Evolutionary conservation across 2,329 filamentous ascomycete species (phyloP), one percentile per base, ranked within the genome.

Genomic region (Teratosphaeria nubilosa): DNA sequence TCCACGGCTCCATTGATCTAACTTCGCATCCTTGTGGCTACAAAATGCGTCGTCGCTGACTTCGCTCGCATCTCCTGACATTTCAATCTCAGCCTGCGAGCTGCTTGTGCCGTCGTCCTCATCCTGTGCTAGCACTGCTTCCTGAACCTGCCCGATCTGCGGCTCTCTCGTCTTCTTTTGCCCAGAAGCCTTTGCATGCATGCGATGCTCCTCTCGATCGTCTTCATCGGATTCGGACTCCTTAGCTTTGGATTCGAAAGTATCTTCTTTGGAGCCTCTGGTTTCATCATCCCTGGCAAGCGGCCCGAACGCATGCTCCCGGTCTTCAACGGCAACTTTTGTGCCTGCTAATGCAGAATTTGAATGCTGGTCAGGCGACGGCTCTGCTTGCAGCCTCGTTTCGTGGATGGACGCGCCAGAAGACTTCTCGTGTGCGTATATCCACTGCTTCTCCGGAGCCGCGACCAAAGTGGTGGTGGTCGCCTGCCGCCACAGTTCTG

Each of bases 401-500:
- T 5, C 4, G 41, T 20, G 3, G 41, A 48, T 48, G 5, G 41
- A 48, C 6, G 34, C 16, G 16, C 9, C 20, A 22, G 41, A 16
- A 10, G 5, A 22, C 25, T 51, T 16, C 7, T 31, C 24, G 7
- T 54, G 53, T 1, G 3, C 7, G 5, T 30, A 24, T 1, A 57
- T 25, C 56, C 56, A 58, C 7, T 34, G 52, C 45, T 58, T 58
- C 31, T 24, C 30, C 48, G 53, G 54, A 27, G 45, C 53, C 20
- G 31, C 48, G 5, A 58, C 2, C n/a, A 60, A 34, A 5, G 14
- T 53, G 9, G 59, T 58, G n/a, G 53, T 54, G 2, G 50, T 53
- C 5, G 51, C 48, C 11, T 32, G 48, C 20, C 32, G 55, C 30
- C 56, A 48, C 14, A 59, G 58, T 5, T 41, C 58, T 5, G 50